Evolutionary conservation across 768 basidiomycete genomes (phyloP).

Genomic region (Porphyrellus cyaneotinctus): DNA sequence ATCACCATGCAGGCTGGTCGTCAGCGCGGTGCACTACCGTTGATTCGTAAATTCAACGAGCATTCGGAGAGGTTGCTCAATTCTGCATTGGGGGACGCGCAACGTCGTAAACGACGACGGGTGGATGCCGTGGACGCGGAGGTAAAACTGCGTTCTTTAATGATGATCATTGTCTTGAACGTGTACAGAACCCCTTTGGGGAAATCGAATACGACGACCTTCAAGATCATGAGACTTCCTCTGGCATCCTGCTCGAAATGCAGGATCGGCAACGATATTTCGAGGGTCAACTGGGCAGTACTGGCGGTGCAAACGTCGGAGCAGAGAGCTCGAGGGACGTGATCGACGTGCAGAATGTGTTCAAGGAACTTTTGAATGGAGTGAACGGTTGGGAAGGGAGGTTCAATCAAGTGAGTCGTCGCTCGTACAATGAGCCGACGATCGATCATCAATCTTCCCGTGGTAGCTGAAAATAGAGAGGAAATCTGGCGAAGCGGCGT

Average conservation of each 20-base stretch:
- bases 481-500: constrained; percentile 62
- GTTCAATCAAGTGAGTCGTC: constrained; percentile 49
- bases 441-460: neutral
- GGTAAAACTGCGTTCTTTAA: constrained; percentile 31
- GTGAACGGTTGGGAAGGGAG: constrained; percentile 54
- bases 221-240: constrained; percentile 58
- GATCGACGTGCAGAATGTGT: constrained; percentile 44
- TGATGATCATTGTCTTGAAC: neutral
- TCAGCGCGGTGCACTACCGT: constrained; percentile 80
- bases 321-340: constrained; percentile 21
- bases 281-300: constrained; percentile 53
- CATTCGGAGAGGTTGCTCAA: constrained; percentile 89
- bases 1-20: constrained; percentile 94
- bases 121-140: constrained; percentile 39
- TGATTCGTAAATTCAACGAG: constrained; percentile 97
- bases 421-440: neutral
- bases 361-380: constrained; percentile 45
- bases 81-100: constrained; percentile 67
- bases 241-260: constrained; percentile 81
- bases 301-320: constrained; percentile 2
- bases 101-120: constrained; percentile 59
- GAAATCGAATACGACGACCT: constrained; percentile 87
- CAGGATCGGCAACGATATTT: constrained; percentile 81
- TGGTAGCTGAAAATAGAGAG: constrained; percentile 63
- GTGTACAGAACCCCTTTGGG: constrained; percentile 33